Conservation (phyloP, 2,329 filamentous ascomycete species). For the Orbilia ellipsospora region DNA sequence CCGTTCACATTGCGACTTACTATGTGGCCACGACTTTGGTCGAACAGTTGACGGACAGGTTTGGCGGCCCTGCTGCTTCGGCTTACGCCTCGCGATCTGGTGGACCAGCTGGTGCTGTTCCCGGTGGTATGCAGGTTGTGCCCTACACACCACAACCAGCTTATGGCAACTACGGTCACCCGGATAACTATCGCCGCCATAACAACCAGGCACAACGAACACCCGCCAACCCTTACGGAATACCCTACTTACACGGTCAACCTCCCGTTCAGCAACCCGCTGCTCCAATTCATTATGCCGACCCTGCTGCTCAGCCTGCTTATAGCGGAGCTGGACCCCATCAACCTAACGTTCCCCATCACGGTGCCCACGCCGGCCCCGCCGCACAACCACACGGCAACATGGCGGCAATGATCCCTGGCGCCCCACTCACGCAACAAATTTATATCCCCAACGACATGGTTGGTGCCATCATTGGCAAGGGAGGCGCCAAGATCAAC, state of each 20-base stretch:
- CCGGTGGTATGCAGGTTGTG: slow-evolving; percentile 98
- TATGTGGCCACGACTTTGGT: slow-evolving; percentile 98
- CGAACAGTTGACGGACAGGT: slow-evolving; percentile 95
- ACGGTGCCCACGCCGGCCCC: slow-evolving; percentile 73
- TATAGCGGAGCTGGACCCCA: slow-evolving; percentile 85
- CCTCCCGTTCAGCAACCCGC: slow-evolving; percentile 71
- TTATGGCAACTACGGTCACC: slow-evolving; percentile 89
- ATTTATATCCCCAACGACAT: slow-evolving; percentile 99
- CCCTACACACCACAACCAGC: slow-evolving; percentile 94
- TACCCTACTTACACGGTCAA: slow-evolving; percentile 78
- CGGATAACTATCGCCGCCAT: slow-evolving; percentile 84
- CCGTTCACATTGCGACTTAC: slow-evolving; percentile 98
- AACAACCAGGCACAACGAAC: slow-evolving; percentile 79
- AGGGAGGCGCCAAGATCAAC: slow-evolving; percentile 98
- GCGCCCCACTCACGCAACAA: slow-evolving; percentile 91
- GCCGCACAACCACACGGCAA: slow-evolving; percentile 72
- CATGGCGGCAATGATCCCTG: slow-evolving; percentile 78
- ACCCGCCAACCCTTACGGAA: slow-evolving; percentile 77
- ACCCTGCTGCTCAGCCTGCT: slow-evolving; percentile 74
- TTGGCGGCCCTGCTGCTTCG: slow-evolving; percentile 94
- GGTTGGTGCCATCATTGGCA: slow-evolving; percentile 98
- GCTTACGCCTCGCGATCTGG: slow-evolving; percentile 96
- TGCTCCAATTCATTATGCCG: slow-evolving; percentile 81
- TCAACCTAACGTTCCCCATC: slow-evolving; percentile 74
- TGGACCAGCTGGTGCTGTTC: slow-evolving; percentile 89